phyloP scores from a whole-genome alignment of 2,329 filamentous ascomycete species.

The Hymenoscyphus scutula region DNA sequence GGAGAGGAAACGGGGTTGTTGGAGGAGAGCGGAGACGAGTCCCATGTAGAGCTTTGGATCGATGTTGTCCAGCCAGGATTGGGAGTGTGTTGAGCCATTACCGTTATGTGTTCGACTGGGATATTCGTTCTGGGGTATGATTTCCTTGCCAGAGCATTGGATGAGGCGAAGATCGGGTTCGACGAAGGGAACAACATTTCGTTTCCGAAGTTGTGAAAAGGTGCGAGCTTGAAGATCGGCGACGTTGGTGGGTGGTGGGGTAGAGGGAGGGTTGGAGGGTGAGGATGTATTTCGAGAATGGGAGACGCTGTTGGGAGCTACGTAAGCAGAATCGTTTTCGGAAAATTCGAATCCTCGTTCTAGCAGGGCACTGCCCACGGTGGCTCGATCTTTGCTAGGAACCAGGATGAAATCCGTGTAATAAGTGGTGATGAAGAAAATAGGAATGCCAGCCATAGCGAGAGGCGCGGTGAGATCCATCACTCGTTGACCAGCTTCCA shows the following conservation, averaged over 20 bases:
- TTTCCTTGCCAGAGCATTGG: slow-evolving; percentile 69
- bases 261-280: slow-evolving; percentile 50
- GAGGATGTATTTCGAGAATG: slow-evolving; percentile 39
- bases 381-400: slow-evolving; percentile 68
- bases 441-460: slow-evolving; percentile 87
- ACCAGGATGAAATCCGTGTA: slow-evolving; percentile 97
- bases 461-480: slow-evolving; percentile 88
- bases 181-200: slow-evolving; percentile 71
- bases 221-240: slow-evolving; percentile 79
- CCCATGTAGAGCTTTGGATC: slow-evolving; percentile 63
- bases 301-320: slow-evolving; percentile 44
- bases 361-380: slow-evolving; percentile 74
- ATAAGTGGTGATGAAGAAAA: slow-evolving; percentile 98
- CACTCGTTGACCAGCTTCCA: slow-evolving; percentile 88
- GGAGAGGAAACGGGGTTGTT: slow-evolving; percentile 68
- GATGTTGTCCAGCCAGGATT: slow-evolving; percentile 56
- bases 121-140: slow-evolving; percentile 35
- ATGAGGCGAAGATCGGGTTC: slow-evolving; percentile 69
- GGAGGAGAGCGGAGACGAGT: slow-evolving; percentile 58
- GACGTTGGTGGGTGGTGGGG: slow-evolving; percentile 74
- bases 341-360: slow-evolving; percentile 82
- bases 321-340: slow-evolving; percentile 65
- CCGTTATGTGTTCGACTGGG: slow-evolving; percentile 37
- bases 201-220: slow-evolving; percentile 76
- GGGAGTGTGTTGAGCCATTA: neutral